phyloP scores from a whole-genome alignment of 768 basidiomycete species.

The Mycena capillaripes region DNA sequence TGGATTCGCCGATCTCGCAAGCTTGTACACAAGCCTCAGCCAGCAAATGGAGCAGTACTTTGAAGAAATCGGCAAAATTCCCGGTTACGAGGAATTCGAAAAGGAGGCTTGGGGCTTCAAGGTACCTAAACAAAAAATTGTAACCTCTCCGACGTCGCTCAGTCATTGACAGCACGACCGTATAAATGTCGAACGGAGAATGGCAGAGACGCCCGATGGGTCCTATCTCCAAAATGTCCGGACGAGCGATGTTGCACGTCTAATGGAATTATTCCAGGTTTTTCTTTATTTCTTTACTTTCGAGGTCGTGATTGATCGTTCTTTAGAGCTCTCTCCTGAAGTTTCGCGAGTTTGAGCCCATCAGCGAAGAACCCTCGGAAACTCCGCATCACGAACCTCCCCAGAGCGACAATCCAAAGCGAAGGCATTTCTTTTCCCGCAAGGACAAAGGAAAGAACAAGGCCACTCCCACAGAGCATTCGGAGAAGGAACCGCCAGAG shows the following conservation, averaged over 20 bases:
- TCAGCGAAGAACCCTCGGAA: conserved; percentile 1
- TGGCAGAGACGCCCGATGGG: conserved; percentile 60
- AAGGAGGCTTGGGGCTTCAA: conserved; percentile 86
- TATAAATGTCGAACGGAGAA: conserved; percentile 76
- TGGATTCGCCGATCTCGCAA: conserved; percentile 85
- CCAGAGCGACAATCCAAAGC: background rate
- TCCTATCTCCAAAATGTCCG: conserved; percentile 65
- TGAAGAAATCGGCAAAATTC: conserved; percentile 68
- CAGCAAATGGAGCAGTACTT: conserved; percentile 89
- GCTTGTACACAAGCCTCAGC: conserved; percentile 82
- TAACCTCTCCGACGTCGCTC: conserved; percentile 14
- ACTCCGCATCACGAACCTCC: conserved; percentile 1
- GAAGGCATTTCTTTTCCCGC: conserved; percentile 49
- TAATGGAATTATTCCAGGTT: conserved; percentile 90
- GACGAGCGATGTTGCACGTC: conserved; percentile 84
- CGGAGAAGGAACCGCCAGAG: conserved; percentile 51
- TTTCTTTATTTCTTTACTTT: conserved; percentile 12
- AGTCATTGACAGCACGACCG: conserved; percentile 74
- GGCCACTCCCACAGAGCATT: conserved; percentile 43
- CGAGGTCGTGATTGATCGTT: background rate
- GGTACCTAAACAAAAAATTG: conserved; percentile 54
- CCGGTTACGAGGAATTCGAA: conserved; percentile 80
- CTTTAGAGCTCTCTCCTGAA: conserved; percentile 75
- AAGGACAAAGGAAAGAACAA: conserved; percentile 48
- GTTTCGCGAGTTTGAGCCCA: conserved; percentile 75